Base-by-base conservation (phyloP, 169 alveolate species). In the Babesia sp. region DNA sequence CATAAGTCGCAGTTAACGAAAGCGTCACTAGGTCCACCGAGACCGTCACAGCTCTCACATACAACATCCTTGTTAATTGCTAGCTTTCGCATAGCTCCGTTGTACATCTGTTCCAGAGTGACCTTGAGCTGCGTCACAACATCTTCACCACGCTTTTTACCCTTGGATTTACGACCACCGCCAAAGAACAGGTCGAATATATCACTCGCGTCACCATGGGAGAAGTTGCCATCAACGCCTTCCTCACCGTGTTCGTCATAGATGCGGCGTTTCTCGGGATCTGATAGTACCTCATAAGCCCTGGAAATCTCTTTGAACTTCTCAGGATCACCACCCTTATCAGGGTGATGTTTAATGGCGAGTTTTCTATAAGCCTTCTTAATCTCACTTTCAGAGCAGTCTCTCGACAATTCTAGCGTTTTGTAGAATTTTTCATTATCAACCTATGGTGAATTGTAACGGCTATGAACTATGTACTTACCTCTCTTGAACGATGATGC, bases 301-400 rank as follows among this genome's bases (percentile, higher is more conserved):
- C 96, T 91, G 42, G 98, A 90, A 51, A 98, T 86, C 79, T 96
- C 99, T 77, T 95, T 93, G 91, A 96, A 97, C 89, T 91, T 93
- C 83, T 95, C 98, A 9, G 97, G 98, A 86, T 96, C 99, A 41
- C 99, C 99, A 22, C 99, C 99, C 90, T 98, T 97, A 88, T 97
- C 99, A 22, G 99, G 99, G 84, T 97, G 99, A 88, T 93, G 97
- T 76, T 92, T 96, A 22, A 94, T 91, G 14, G 98, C 99, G 29
- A 94, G 90, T 82, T 94, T 95, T 46, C 98, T 86, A 92, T 91
- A 97, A 5, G 98, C 97, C 91, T 97, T 97, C 78, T 97, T 96
- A 50, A 97, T 94, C 26, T 96, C 99, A 64, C 93, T 90, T 11
- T 90, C 82, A 39, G 96, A 81, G 42, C 96, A 93, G 42, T 84